Evolutionary conservation across 2,329 filamentous ascomycete species (phyloP).

Genomic region (Aspergillus novoparasiticus): DNA sequence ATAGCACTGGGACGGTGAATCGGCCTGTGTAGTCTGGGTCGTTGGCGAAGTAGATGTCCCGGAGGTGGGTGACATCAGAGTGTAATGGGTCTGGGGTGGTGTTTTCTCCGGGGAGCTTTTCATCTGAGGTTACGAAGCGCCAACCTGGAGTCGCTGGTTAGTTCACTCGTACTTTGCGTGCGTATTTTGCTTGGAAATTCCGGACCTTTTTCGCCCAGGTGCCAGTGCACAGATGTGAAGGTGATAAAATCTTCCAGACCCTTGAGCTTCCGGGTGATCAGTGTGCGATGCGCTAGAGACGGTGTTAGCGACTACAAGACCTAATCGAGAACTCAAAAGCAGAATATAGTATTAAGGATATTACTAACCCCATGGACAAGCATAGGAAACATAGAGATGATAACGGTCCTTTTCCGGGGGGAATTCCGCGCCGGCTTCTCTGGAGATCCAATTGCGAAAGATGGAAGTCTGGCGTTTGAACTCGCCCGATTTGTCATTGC

Average conservation of each 20-base stretch:
- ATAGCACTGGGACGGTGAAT: conserved; percentile 85
- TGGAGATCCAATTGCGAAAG: conserved; percentile 80
- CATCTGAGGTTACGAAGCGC: conserved; percentile 74
- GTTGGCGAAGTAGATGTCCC: conserved; percentile 76
- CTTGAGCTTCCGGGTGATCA: conserved; percentile 89
- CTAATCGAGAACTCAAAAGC: not conserved
- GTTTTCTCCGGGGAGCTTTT: conserved; percentile 60
- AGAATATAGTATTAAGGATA: not conserved
- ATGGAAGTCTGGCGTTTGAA: conserved; percentile 86
- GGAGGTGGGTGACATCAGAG: conserved; percentile 70
- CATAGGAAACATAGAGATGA: conserved; percentile 92
- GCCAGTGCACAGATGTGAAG: conserved; percentile 87
- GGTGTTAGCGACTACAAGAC: conserved; percentile 19
- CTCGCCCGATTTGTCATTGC: conserved; percentile 77
- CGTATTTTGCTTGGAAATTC: conserved; percentile 6
- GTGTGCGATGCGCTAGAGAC: conserved; percentile 71
- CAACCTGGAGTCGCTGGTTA: conserved; percentile 60
- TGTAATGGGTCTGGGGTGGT: conserved; percentile 60
- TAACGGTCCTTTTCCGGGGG: conserved; percentile 87
- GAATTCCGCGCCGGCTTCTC: conserved; percentile 70
- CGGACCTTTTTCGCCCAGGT: conserved; percentile 69
- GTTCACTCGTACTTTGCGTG: not conserved
- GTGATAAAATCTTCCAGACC: conserved; percentile 83
- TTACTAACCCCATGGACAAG: conserved; percentile 76
- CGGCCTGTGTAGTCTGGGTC: conserved; percentile 73